Evolutionary conservation across 805 yeast genomes (phyloP), one percentile per base, ranked within the genome.

Genomic region (Aciculoconidium aculeatum): DNA sequence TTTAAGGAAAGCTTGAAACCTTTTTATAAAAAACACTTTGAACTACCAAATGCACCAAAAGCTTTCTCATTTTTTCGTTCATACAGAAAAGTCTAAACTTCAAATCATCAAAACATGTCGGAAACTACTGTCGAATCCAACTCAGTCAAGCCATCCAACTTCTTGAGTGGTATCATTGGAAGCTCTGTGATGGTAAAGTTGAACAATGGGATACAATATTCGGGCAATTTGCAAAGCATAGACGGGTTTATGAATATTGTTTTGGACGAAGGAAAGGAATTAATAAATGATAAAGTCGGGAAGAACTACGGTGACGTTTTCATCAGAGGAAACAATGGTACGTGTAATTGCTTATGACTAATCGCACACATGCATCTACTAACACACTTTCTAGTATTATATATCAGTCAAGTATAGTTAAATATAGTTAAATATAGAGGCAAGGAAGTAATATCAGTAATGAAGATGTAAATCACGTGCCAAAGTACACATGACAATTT

Each of bases 171-270:
- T 27, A 80, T 92, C 35, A 78, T 82, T 15, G 94, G 95, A 26
- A 71, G 79, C 28, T 62, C 73, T 11, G 96, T 92, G 13, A 61
- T 79, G 21, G 96, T 92, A 16, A 86, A 83, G 53, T 72, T 88
- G 31, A 75, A 80, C 51, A 83, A 92, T 19, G 97, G 96, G 9
- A 77, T 88, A 37, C 84, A 84, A 36, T 92, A 86, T 57, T 41
- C 51, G 10, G 69, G 81, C 5, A 65, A 58, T 28, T 67, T 84
- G 39, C 90, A 84, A 44, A 84, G 96, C 22, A 88, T 92, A 34
- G 98, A 92, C 53, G 97, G 97, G 6, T 92, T 79, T 63, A 87
- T 92, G 96, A 92, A 92, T 58, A 80, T 92, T 27, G 94, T 90
- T 2, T 67, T 92, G 40, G 86, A 82, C 32, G 70, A 77, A 37